Evolutionary conservation across 2,329 filamentous ascomycete species (phyloP).

Genomic region (Monosporascus sp.): DNA sequence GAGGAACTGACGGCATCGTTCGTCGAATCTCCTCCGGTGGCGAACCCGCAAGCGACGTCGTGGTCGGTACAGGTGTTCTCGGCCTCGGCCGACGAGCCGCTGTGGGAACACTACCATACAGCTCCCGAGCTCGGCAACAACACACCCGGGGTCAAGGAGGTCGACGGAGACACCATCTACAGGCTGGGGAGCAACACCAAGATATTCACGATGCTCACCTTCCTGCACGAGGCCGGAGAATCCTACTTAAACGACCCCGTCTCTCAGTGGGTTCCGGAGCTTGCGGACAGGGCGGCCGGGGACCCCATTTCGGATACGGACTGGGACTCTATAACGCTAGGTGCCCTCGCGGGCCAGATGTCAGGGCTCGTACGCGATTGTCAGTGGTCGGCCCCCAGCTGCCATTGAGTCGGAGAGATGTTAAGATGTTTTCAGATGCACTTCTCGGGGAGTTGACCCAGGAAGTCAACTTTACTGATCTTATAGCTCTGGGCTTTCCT

Average conservation of each 20-base stretch:
- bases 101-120: slow-evolving; percentile 26
- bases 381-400: slow-evolving; percentile 7
- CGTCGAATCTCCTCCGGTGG: slow-evolving; percentile 16
- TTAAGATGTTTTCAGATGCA: background rate
- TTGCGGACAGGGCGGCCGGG: slow-evolving; percentile 15
- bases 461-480: slow-evolving; percentile 14
- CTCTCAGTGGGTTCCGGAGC: slow-evolving; percentile 22
- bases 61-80: slow-evolving; percentile 30
- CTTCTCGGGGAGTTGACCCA: background rate
- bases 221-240: slow-evolving; percentile 22
- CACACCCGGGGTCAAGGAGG: slow-evolving; percentile 13
- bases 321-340: slow-evolving; percentile 21
- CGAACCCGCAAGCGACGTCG: slow-evolving; percentile 26
- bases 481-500: background rate
- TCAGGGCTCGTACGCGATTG: slow-evolving; percentile 25
- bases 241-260: slow-evolving; percentile 23
- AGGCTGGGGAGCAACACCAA: slow-evolving; percentile 26
- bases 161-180: slow-evolving; percentile 23
- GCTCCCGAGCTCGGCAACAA: slow-evolving; percentile 12
- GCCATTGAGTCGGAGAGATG: background rate
- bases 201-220: slow-evolving; percentile 26
- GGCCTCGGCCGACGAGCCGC: slow-evolving; percentile 9
- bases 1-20: slow-evolving; percentile 26
- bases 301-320: slow-evolving; percentile 18
- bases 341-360: slow-evolving; percentile 24